These are phyloP conservation scores for Ajuga reptans DNA, from an alignment of 305 asterid species.

Conservation along the genomic window DNA sequence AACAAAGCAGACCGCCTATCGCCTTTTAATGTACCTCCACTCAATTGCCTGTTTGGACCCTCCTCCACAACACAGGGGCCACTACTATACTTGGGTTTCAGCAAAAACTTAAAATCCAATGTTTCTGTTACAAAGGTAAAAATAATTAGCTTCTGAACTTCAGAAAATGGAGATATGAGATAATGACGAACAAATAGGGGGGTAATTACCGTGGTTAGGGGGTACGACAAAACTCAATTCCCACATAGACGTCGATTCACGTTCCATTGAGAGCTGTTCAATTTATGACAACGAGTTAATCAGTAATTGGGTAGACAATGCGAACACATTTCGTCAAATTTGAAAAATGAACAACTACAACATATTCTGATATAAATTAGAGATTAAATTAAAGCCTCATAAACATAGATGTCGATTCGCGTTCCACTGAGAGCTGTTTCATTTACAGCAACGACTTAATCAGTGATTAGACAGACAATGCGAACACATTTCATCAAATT, in stretches of 20 bases:
- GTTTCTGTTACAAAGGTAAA: constrained; percentile 42
- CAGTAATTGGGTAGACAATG: constrained; percentile 6
- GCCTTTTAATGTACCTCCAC: constrained; percentile 71
- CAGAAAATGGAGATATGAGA: background rate
- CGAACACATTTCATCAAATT: too few relatives aligned
- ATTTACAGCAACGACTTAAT: too few relatives aligned
- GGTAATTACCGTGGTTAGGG: constrained; percentile 74
- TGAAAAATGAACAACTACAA: too few relatives aligned
- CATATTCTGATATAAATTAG: too few relatives aligned
- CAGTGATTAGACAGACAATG: too few relatives aligned
- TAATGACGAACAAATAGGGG: background rate
- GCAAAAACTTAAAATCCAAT: constrained; percentile 84
- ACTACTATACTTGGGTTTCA: constrained; percentile 61
- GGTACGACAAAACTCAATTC: constrained; percentile 91
- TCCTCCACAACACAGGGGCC: constrained; percentile 74
- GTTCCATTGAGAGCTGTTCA: constrained; percentile 75
- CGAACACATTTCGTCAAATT: too few relatives aligned
- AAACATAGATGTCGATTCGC: too few relatives aligned
- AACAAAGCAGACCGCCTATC: constrained; percentile 64
- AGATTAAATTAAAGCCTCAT: too few relatives aligned
- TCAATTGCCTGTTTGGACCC: constrained; percentile 68
- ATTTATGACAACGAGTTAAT: constrained; percentile 2
- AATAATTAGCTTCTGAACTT: constrained; percentile 14
- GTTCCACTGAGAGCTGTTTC: too few relatives aligned
- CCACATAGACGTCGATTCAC: constrained; percentile 90